Percentiles rank a stretch among this genome's conserved stretches.
phyloP scores from a whole-genome alignment of 495 filamentous ascomycete genomes.

The Penicilliopsis zonata region DNA sequence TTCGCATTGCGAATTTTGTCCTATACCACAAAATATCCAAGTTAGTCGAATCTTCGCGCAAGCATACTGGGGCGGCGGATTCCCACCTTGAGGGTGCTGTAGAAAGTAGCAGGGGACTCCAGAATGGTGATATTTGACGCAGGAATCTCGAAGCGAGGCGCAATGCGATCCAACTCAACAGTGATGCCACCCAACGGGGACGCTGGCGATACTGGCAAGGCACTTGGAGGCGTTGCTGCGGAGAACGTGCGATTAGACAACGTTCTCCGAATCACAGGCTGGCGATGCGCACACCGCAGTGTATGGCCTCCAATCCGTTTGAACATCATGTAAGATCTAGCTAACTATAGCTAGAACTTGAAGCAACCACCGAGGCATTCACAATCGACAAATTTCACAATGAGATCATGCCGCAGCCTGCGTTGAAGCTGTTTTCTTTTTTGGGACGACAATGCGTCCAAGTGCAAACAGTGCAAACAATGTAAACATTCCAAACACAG shows the following conservation, averaged over 20 bases:
- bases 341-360: neutral
- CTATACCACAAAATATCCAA: conserved; percentile 27
- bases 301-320: conserved; percentile 28
- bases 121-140: conserved; percentile 74
- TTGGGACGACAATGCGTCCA: no score
- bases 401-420: neutral
- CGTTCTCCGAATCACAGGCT: conserved; percentile 18
- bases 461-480: conserved; percentile 20
- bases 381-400: neutral
- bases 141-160: conserved; percentile 75
- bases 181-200: conserved; percentile 46
- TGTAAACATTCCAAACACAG: conserved; percentile 22
- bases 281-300: conserved; percentile 21
- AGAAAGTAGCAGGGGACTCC: conserved; percentile 72
- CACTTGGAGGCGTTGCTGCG: conserved; percentile 14
- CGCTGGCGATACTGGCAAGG: conserved; percentile 16
- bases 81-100: conserved; percentile 70
- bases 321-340: conserved; percentile 17
- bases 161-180: conserved; percentile 74
- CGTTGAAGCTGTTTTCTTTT: no score
- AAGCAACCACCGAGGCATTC: no score
- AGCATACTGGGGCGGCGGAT: neutral
- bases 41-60: conserved; percentile 6
- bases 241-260: conserved; percentile 30
- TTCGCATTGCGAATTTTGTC: conserved; percentile 70